Base-by-base conservation (phyloP, 1,284 basidiomycete species). In the Blastosporella zonata region DNA sequence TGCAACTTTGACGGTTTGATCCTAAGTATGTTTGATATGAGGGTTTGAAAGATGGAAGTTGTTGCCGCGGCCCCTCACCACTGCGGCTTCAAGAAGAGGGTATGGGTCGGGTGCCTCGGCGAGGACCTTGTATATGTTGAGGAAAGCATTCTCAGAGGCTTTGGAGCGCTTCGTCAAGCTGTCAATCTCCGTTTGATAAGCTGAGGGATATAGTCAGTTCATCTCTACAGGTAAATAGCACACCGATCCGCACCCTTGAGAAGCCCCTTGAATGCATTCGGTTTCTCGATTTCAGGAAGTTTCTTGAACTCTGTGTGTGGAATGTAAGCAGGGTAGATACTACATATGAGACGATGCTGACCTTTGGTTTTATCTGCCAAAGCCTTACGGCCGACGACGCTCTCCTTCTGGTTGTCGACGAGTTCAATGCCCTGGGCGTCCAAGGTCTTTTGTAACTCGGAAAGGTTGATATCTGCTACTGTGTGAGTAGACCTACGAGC, bases 321-420 rank as follows among this genome's bases (percentile, higher is more conserved):
- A 27, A 39, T 10, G 50, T 23, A 36, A 46, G 10, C 20, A n/a
- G 27, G 3, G 10, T n/a, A 4, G 25, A 47, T 21, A 37, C 23
- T 44, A 9, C 22, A 20, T 35, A 12, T 20, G 28, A 28, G 17
- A 21, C 12, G 2, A 15, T n/a, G 43, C 2, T 60, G 36, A 90
- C 94, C 94, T 75, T 95, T 89, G 0, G 94, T 97, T 64, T 90
- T 86, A 69, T 97, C 94, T 1, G 94, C 91, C 13, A 97, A 75
- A 49, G 84, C 87, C 69, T 96, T 97, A 35, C 95, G 79, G n/a
- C 93, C 93, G 1, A 97, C 77, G 41, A 97, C 78, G 58, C 89
- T 92, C 73, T 97, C 94, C 72, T 96, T 97, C 74, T 97, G 93
- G 68, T 94, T 93, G 73, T 97, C 93, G n/a, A 97, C 94, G 7